phyloP scores from a whole-genome alignment of 768 basidiomycete genomes.

The Piloderma croceum region DNA sequence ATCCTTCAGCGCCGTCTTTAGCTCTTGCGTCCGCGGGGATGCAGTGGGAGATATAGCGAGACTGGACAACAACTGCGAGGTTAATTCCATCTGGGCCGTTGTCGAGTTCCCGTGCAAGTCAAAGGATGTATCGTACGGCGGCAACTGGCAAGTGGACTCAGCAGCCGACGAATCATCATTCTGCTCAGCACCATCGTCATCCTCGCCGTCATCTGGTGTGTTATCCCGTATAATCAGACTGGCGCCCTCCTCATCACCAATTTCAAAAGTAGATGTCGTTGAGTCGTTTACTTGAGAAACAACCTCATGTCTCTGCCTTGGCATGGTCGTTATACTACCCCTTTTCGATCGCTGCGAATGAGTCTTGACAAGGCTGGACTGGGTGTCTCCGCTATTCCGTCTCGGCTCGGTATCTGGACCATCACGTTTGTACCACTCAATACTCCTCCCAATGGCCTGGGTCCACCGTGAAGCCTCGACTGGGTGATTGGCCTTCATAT shows the following conservation, averaged over 20 bases:
- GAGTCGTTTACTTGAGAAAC: constrained; percentile 8
- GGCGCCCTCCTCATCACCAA: background rate
- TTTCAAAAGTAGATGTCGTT: background rate
- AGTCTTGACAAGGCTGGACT: constrained; percentile 32
- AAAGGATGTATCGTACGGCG: constrained; percentile 56
- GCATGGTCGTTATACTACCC: constrained; percentile 9
- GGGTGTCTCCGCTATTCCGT: constrained; percentile 45
- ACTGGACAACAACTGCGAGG: constrained; percentile 54
- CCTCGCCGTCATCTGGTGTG: constrained; percentile 20
- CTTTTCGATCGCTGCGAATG: constrained; percentile 15
- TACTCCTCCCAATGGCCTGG: constrained; percentile 63
- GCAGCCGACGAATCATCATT: constrained; percentile 43
- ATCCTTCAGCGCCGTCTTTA: constrained; percentile 53
- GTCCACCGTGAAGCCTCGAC: constrained; percentile 89
- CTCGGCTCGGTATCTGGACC: constrained; percentile 18
- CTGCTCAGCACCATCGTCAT: constrained; percentile 29
- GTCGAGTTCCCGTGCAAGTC: constrained; percentile 66
- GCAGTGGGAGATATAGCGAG: constrained; percentile 30
- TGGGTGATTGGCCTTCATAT: constrained; percentile 79
- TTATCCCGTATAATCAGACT: background rate
- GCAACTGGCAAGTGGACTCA: constrained; percentile 33
- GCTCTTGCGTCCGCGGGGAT: constrained; percentile 23
- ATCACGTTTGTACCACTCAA: constrained; percentile 62
- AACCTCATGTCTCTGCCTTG: constrained; percentile 8
- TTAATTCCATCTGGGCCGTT: constrained; percentile 75